Evolutionary conservation across 2,329 filamentous ascomycete species (phyloP).

Genomic region (Arthrinium phaeospermum): DNA sequence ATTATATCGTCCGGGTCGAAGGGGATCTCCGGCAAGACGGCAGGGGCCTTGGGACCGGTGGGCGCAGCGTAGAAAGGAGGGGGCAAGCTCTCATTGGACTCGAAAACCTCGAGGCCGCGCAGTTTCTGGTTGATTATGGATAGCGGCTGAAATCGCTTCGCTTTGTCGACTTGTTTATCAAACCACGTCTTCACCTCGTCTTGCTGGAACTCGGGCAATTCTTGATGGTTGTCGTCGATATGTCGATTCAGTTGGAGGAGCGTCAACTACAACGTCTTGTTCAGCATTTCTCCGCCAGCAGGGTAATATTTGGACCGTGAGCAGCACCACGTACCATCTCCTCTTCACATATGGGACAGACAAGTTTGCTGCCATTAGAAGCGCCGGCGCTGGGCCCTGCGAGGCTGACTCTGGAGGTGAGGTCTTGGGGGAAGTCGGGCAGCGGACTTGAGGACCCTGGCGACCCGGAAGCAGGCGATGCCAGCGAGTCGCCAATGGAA

Average conservation of each 20-base stretch:
- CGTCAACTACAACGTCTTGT: constrained; percentile 68
- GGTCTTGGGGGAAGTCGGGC: constrained; percentile 75
- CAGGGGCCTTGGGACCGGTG: constrained; percentile 40
- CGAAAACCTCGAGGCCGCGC: constrained; percentile 90
- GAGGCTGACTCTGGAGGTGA: constrained; percentile 80
- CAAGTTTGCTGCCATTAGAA: constrained; percentile 68
- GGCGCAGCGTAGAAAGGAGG: constrained; percentile 36
- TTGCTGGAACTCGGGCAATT: constrained; percentile 85
- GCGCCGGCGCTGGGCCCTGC: constrained; percentile 58
- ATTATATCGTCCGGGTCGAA: constrained; percentile 89
- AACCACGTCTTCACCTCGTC: constrained; percentile 98
- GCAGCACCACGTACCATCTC: constrained; percentile 75
- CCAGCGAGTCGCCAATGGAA: constrained; percentile 65
- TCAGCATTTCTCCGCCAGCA: constrained; percentile 27
- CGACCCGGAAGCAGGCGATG: constrained; percentile 57
- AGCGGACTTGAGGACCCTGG: constrained; percentile 58
- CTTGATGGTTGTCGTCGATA: constrained; percentile 88
- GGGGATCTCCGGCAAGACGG: constrained; percentile 43
- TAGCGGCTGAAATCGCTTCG: constrained; percentile 89
- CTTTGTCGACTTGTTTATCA: constrained; percentile 90
- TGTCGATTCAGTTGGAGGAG: constrained; percentile 87
- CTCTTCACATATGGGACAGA: constrained; percentile 97
- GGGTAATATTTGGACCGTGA: too few species aligned
- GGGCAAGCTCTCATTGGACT: constrained; percentile 77
- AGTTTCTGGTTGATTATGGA: constrained; percentile 93